A percentile compares a stretch with the other conserved stretches of the same genome.
Evolutionary conservation across 208 protist species (phyloP).

Genomic region (Acanthamoeba castellanii): DNA sequence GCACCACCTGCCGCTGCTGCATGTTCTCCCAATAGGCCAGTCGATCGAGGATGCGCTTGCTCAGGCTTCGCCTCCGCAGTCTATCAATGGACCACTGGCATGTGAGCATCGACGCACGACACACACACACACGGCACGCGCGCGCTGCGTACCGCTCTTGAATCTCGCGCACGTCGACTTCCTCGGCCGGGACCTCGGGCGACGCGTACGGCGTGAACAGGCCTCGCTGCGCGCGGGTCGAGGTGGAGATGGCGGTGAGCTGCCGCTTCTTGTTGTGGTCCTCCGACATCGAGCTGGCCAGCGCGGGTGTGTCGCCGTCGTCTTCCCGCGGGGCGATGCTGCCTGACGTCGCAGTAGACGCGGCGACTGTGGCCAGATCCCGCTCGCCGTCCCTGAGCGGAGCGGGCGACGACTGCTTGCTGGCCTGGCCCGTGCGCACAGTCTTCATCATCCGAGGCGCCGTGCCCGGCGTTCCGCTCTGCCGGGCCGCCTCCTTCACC

Average conservation of each 20-base stretch:
- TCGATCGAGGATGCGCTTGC: slow-evolving; percentile 61
- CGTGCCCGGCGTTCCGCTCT: background rate
- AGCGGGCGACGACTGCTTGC: background rate
- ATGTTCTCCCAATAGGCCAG: slow-evolving; percentile 64
- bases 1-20: background rate
- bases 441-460: slow-evolving; percentile 21
- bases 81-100: background rate
- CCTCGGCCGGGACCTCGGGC: background rate
- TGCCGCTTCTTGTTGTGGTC: slow-evolving; percentile 38
- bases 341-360: background rate
- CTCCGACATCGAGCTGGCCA: background rate
- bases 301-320: background rate
- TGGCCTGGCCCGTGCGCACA: background rate
- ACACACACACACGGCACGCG: background rate
- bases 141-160: background rate
- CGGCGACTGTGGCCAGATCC: background rate
- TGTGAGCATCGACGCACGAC: no score
- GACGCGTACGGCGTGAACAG: slow-evolving; percentile 10
- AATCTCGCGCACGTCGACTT: slow-evolving; percentile 8
- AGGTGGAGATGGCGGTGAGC: slow-evolving; percentile 36
- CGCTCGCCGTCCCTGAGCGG: background rate
- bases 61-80: slow-evolving; percentile 7
- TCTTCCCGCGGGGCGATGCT: background rate
- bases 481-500: background rate
- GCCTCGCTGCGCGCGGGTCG: background rate